A percentile compares a stretch with the other conserved stretches of the same genome.
Evolutionary conservation across 768 basidiomycete genomes (phyloP).

Genomic region (Suillus subaureus): DNA sequence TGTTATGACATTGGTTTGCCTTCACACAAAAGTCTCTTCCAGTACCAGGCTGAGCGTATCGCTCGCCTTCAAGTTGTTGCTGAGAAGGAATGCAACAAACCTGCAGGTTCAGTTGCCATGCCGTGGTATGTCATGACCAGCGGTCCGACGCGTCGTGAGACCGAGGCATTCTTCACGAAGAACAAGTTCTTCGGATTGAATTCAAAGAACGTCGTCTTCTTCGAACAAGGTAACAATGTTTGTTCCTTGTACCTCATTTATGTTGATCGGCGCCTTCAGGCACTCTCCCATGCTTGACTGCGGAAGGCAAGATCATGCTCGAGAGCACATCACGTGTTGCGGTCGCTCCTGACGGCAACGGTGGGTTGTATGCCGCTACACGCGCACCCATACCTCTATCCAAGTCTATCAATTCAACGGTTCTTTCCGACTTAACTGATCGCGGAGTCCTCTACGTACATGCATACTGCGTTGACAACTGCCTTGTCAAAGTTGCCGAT

Average conservation of each 20-base stretch:
- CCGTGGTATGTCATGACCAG: conserved; percentile 99
- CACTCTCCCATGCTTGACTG: conserved; percentile 90
- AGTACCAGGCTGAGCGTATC: conserved; percentile 97
- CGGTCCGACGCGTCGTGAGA: conserved; percentile 88
- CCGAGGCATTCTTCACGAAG: conserved; percentile 80
- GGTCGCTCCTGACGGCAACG: conserved; percentile 98
- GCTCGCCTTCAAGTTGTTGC: conserved; percentile 79
- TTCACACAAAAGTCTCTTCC: conserved; percentile 92
- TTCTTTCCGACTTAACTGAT: conserved; percentile 78
- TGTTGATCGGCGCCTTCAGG: conserved; percentile 49
- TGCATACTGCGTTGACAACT: conserved; percentile 98
- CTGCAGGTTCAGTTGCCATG: conserved; percentile 65
- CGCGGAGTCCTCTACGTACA: conserved; percentile 89
- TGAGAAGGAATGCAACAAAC: conserved; percentile 52
- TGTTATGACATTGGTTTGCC: conserved; percentile 97
- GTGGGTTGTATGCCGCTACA: conserved; percentile 94
- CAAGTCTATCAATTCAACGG: conserved; percentile 61
- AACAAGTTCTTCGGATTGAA: conserved; percentile 83
- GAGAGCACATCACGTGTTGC: conserved; percentile 78
- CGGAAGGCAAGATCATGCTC: conserved; percentile 92
- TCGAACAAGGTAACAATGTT: conserved; percentile 83
- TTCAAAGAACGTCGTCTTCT: conserved; percentile 82
- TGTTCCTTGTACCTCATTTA: conserved; percentile 7
- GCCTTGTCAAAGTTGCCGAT: conserved; percentile 95
- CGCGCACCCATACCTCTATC: conserved; percentile 77